phyloP scores from a whole-genome alignment of 345 rosid species.

The Salix koriyanagi region DNA sequence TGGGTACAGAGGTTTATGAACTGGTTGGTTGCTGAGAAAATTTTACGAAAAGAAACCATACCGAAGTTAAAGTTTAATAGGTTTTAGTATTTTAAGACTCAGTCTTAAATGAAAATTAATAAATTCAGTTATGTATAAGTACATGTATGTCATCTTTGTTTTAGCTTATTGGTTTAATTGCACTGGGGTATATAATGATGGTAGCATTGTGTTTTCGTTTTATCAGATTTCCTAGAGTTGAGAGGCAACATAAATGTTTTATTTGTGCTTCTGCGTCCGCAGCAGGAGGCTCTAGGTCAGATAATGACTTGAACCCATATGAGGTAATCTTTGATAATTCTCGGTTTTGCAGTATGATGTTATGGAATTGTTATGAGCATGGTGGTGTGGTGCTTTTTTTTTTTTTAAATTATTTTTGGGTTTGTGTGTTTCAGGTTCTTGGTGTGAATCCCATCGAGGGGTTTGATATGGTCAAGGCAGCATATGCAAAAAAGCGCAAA shows the following conservation, averaged over 20 bases:
- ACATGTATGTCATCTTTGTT: not conserved
- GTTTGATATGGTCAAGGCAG: slow-evolving; percentile 67
- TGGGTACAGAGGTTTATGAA: not conserved
- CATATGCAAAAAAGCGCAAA: slow-evolving; percentile 64
- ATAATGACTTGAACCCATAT: slow-evolving; percentile 69
- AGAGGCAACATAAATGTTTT: slow-evolving; percentile 35
- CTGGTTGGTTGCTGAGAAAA: not conserved
- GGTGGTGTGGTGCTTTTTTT: not conserved
- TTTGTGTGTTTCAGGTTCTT: slow-evolving; percentile 54
- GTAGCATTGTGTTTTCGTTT: not conserved
- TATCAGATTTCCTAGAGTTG: slow-evolving; percentile 33
- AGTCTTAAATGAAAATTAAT: not conserved
- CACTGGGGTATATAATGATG: not conserved
- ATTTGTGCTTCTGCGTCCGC: slow-evolving; percentile 64
- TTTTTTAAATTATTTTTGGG: not conserved
- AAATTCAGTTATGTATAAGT: not conserved
- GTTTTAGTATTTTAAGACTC: not conserved
- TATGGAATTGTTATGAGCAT: not conserved
- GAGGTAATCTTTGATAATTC: slow-evolving; percentile 48
- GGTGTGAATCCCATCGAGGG: slow-evolving; percentile 85
- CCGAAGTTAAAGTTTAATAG: not conserved
- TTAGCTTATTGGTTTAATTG: not conserved
- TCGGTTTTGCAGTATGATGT: not conserved
- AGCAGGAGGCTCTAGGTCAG: slow-evolving; percentile 70
- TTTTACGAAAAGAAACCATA: not conserved